Percentiles rank a stretch among this genome's conserved stretches.
phyloP scores from a whole-genome alignment of 331 rosid species.

The Phaseolus coccineus region DNA sequence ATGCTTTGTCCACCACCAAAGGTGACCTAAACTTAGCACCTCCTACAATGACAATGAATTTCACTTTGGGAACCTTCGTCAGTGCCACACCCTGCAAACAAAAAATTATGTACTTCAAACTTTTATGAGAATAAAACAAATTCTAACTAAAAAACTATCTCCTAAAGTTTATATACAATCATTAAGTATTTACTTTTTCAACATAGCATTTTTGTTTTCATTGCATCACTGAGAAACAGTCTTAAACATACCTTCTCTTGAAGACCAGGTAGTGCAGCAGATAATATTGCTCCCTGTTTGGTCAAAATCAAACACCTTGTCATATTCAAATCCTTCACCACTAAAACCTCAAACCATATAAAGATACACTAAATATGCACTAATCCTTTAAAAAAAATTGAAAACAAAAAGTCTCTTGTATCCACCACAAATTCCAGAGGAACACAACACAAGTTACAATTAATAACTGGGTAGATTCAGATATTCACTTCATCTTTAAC shows the following conservation, averaged over 20 bases:
- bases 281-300: conserved; percentile 80
- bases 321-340: conserved; percentile 19
- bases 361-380: neutral
- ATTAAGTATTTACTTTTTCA: too few species aligned
- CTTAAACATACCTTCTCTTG: conserved; percentile 66
- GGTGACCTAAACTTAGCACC: conserved; percentile 70
- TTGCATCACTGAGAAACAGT: neutral
- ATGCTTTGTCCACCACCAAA: conserved; percentile 57
- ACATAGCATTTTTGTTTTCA: neutral
- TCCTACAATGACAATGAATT: conserved; percentile 66
- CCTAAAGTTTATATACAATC: too few species aligned
- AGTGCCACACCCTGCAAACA: conserved; percentile 70
- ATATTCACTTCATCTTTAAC: neutral
- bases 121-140: too few species aligned
- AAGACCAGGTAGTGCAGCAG: conserved; percentile 76
- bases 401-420: neutral
- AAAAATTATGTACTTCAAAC: neutral
- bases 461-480: too few species aligned
- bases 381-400: neutral
- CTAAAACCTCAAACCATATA: neutral
- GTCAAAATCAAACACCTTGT: conserved; percentile 10
- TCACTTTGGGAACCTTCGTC: conserved; percentile 70
- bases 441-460: too few species aligned
- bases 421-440: too few species aligned
- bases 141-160: too few species aligned